Evolutionary conservation across 1,284 basidiomycete species (phyloP).

Genomic region (Leccinum solheimii): DNA sequence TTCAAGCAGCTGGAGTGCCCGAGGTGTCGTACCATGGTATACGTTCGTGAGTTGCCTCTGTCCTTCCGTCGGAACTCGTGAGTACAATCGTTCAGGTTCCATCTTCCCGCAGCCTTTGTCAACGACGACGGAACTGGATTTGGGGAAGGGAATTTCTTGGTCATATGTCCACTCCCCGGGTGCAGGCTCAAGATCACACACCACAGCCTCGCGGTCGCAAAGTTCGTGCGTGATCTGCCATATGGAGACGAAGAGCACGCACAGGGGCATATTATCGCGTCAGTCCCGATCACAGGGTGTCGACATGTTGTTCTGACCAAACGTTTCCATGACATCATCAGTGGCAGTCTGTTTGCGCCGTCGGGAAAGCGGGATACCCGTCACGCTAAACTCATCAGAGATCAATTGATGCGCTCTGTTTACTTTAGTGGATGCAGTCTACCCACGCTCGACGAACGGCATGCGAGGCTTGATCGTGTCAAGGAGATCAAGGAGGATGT

Average conservation of each 20-base stretch:
- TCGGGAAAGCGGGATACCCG: slow-evolving; percentile 23
- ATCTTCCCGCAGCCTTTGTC: slow-evolving; percentile 31
- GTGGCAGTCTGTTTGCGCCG: slow-evolving; percentile 35
- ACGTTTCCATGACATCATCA: slow-evolving; percentile 6
- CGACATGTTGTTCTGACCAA: neutral
- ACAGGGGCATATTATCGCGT: slow-evolving; percentile 23
- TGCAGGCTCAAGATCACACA: slow-evolving; percentile 36
- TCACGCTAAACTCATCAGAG: slow-evolving; percentile 29
- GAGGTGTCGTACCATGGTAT: slow-evolving; percentile 31
- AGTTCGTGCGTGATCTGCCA: slow-evolving; percentile 37
- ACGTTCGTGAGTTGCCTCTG: slow-evolving; percentile 32
- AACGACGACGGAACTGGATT: slow-evolving; percentile 36
- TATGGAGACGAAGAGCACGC: slow-evolving; percentile 14
- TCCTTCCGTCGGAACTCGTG: neutral
- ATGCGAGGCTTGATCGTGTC: slow-evolving; percentile 25
- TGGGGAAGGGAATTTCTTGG: slow-evolving; percentile 33
- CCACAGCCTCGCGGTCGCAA: slow-evolving; percentile 35
- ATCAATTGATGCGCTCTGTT: slow-evolving; percentile 25
- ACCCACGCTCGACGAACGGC: slow-evolving; percentile 14
- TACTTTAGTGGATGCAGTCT: slow-evolving; percentile 17
- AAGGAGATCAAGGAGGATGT: slow-evolving; percentile 31
- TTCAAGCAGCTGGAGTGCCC: slow-evolving; percentile 36
- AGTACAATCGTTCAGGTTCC: neutral
- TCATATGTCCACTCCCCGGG: slow-evolving; percentile 29
- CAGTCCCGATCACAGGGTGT: slow-evolving; percentile 9